These are phyloP conservation scores for Hysterangium stoloniferum DNA, from an alignment of 768 basidiomycete species.

Conservation along the genomic window DNA sequence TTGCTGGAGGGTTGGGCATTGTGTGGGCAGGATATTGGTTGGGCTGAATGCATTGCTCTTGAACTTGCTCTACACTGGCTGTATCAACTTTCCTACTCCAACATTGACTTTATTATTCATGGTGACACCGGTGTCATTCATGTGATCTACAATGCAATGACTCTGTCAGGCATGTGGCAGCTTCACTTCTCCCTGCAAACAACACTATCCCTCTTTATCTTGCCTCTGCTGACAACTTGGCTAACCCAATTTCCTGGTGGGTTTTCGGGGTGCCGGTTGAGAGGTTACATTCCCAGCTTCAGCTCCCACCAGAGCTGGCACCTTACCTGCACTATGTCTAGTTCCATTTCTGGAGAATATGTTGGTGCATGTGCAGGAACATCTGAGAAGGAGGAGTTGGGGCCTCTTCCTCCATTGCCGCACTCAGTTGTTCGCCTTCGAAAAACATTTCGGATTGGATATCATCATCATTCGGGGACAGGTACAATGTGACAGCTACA, in stretches of 20 bases:
- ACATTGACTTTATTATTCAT: not conserved
- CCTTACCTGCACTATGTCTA: not conserved
- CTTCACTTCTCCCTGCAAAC: not conserved
- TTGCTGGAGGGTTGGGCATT: not conserved
- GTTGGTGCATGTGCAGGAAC: not conserved
- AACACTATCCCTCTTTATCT: conserved; percentile 4
- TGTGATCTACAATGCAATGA: not conserved
- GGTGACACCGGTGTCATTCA: conserved; percentile 7
- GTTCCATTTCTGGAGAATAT: not conserved
- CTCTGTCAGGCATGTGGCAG: not conserved
- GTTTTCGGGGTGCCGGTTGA: not conserved
- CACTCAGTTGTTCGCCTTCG: not conserved
- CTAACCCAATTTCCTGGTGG: conserved; percentile 8
- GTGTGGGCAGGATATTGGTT: conserved; percentile 1
- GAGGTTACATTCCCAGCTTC: not conserved
- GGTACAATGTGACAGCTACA: too few species aligned
- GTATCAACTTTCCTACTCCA: not conserved
- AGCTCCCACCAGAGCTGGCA: not conserved
- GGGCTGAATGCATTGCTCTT: conserved; percentile 3
- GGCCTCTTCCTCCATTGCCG: not conserved
- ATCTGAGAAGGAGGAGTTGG: not conserved
- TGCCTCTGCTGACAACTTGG: conserved; percentile 5
- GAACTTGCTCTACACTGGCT: conserved; percentile 1
- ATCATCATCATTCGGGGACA: too few species aligned
- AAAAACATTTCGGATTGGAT: too few species aligned